phyloP scores from a whole-genome alignment of 768 basidiomycete species.

The Trametes coccinea region DNA sequence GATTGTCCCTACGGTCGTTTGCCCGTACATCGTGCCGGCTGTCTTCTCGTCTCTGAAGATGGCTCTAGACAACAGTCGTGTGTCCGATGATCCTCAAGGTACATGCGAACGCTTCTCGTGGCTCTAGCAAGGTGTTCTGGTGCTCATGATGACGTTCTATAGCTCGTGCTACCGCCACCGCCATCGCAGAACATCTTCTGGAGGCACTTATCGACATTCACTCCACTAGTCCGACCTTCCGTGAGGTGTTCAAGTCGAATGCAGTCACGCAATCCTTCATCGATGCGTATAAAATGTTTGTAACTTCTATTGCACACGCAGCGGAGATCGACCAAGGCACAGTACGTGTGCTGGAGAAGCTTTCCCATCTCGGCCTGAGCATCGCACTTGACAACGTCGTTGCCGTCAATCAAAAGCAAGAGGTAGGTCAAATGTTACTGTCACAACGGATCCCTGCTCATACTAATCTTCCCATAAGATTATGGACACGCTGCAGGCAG shows the following conservation, averaged over 20 bases:
- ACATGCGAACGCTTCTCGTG: neutral
- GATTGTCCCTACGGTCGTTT: slow-evolving; percentile 42
- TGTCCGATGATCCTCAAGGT: slow-evolving; percentile 32
- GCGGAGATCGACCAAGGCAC: slow-evolving; percentile 43
- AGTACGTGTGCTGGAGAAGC: slow-evolving; percentile 64
- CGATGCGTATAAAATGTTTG: slow-evolving; percentile 60
- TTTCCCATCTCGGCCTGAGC: slow-evolving; percentile 68
- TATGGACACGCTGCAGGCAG: slow-evolving; percentile 55
- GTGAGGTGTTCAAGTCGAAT: slow-evolving; percentile 72
- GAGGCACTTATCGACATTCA: slow-evolving; percentile 74
- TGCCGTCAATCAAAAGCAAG: slow-evolving; percentile 65
- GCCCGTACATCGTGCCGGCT: slow-evolving; percentile 70
- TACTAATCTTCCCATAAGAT: slow-evolving; percentile 41
- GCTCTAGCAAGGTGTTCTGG: neutral
- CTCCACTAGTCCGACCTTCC: slow-evolving; percentile 61
- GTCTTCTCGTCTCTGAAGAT: slow-evolving; percentile 69
- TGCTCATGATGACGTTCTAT: neutral
- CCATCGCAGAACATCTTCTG: slow-evolving; percentile 58
- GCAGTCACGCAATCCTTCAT: slow-evolving; percentile 68
- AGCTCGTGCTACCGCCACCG: slow-evolving; percentile 28
- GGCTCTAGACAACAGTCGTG: slow-evolving; percentile 40
- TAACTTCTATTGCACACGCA: slow-evolving; percentile 41
- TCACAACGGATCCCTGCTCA: neutral
- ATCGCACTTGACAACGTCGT: slow-evolving; percentile 66
- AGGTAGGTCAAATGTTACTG: slow-evolving; percentile 45